These are phyloP conservation scores for Trichoderma oligosporum DNA, from an alignment of 2,329 filamentous ascomycete species.

Conservation along the genomic window DNA sequence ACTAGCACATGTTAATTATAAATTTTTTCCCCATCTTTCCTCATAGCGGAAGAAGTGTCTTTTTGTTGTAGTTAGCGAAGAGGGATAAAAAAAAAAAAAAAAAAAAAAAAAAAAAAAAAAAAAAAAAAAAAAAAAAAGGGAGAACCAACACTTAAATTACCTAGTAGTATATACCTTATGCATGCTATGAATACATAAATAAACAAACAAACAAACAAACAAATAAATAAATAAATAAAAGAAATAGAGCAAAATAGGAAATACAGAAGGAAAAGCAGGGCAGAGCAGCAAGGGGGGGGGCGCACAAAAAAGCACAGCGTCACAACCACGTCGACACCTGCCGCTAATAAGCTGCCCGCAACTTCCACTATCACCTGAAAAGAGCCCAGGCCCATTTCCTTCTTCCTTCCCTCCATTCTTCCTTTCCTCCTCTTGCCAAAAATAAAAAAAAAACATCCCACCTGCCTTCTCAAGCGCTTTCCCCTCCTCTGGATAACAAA, in stretches of 20 bases:
- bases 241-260: background rate
- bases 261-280: background rate
- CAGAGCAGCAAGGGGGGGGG: constrained; percentile 7
- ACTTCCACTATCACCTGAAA: constrained; percentile 16
- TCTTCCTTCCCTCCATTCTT: constrained; percentile 17
- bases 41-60: background rate
- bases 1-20: constrained; percentile 19
- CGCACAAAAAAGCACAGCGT: constrained; percentile 15
- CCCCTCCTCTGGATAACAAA: constrained; percentile 3
- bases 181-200: background rate
- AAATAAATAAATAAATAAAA: background rate
- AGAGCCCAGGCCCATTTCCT: background rate
- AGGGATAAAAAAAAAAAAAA: background rate
- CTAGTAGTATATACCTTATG: background rate
- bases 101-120: background rate
- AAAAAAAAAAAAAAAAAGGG: background rate
- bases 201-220: background rate
- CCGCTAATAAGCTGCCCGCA: constrained; percentile 15
- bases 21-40: constrained; percentile 1
- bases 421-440: background rate
- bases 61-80: background rate
- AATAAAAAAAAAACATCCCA: constrained; percentile 12
- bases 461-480: background rate
- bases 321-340: constrained; percentile 20
- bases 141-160: no score